Evolutionary conservation across 306 rosid species (phyloP), one percentile per base, ranked within the genome.

Genomic region (Castanea sativa): DNA sequence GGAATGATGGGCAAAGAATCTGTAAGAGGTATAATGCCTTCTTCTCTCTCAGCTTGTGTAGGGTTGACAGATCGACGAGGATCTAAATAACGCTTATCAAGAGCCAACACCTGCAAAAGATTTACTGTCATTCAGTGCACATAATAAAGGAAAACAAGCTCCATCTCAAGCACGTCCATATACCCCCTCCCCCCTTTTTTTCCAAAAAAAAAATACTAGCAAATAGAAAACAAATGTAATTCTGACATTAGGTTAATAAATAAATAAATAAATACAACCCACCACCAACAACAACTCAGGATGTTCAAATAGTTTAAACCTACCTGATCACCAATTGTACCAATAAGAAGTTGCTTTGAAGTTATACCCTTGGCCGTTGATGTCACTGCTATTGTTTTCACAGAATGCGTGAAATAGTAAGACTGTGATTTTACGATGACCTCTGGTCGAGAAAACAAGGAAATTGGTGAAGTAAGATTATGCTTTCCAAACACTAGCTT

Each of bases 401-500:
- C 97, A 77, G 98, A 93, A 83, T 91, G 92, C 41, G 97, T 93
- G 82, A 96, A 93, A 78, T 79, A 93, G 88, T 96, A 96, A 8
- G 97, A 91, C 79, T 91, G 98, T 25, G 94, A 93, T 84, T 91
- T 96, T 6, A 94, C 76, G 75, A 85, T 68, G 70, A 93, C 76
- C 88, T 91, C 99, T 20, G 94, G 97, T 61, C 97, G 96, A 76
- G 97, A 91, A 78, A 93, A 96, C 57, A 90, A 91, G 61, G 98
- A 90, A 67, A 93, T 76, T 63, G 98, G 99, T 0, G 97, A 87
- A 59, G 98, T 90, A 73, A 96, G 99, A 74, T 96, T 96, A 87
- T 96, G 99, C 89, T 93, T 96, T 78, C 99, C 98, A 55, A 96
- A 90, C 88, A 96, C 87, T 82, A 91, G 90, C 89, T 86, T 96